Evolutionary conservation across 441 rosid species (phyloP).

Genomic region (Sinapis alba): DNA sequence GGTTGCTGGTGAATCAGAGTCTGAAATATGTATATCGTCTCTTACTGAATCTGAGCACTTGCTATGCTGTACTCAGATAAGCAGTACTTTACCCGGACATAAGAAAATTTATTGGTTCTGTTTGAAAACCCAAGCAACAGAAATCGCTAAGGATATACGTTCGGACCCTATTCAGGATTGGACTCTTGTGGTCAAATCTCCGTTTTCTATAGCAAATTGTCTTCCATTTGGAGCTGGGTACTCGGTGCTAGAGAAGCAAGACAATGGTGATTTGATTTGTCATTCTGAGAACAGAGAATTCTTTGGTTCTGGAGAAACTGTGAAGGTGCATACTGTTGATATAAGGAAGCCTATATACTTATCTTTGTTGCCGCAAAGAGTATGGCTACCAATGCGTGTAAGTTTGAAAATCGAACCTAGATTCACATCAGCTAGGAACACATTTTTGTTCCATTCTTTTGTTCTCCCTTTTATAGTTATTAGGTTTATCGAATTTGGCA

Average conservation of each 20-base stretch:
- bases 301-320: constrained; percentile 68
- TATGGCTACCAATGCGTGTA: constrained; percentile 90
- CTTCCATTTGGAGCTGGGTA: constrained; percentile 93
- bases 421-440: constrained; percentile 19
- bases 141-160: constrained; percentile 81
- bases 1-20: constrained; percentile 39
- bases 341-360: constrained; percentile 74
- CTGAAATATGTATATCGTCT: constrained; percentile 74
- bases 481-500: constrained; percentile 41
- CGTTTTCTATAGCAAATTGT: constrained; percentile 74
- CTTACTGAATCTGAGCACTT: constrained; percentile 78
- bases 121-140: constrained; percentile 73
- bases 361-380: constrained; percentile 84
- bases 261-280: constrained; percentile 64
- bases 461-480: constrained; percentile 25
- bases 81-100: constrained; percentile 66
- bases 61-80: constrained; percentile 64
- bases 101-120: constrained; percentile 78
- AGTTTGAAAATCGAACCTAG: constrained; percentile 37
- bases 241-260: constrained; percentile 77
- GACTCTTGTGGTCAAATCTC: constrained; percentile 86
- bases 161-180: constrained; percentile 93
- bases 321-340: constrained; percentile 80
- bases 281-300: constrained; percentile 61
- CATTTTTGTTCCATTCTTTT: constrained; percentile 9